Evolutionary conservation across 257 asterid genomes (phyloP).

Genomic region (Solanum verrucosum): DNA sequence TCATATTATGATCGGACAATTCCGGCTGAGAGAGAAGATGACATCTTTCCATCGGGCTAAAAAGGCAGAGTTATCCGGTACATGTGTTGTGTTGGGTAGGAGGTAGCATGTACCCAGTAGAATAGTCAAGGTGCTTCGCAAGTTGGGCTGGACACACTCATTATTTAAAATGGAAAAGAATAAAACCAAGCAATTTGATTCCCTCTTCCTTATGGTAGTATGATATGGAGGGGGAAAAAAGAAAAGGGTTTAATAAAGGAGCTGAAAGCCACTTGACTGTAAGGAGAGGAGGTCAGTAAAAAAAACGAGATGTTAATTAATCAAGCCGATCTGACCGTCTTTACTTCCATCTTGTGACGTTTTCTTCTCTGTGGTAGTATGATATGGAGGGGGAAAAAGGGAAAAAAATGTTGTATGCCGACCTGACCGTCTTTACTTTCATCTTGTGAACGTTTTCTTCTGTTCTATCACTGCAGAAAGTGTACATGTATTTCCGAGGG

Average conservation of each 20-base stretch:
- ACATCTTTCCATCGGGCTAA: neutral
- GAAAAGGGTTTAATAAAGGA: too few relatives aligned
- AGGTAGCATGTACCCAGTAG: neutral
- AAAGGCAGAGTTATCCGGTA: neutral
- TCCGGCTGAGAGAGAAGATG: neutral
- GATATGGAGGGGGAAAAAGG: too few relatives aligned
- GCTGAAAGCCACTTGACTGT: too few relatives aligned
- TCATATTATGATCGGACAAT: neutral
- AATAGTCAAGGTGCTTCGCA: neutral
- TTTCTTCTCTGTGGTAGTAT: neutral
- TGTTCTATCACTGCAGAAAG: conserved; percentile 49
- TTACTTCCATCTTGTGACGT: neutral
- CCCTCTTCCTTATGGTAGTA: neutral
- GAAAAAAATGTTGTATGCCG: neutral
- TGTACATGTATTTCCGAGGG: conserved; percentile 80
- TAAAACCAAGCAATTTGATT: neutral
- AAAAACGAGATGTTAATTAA: neutral
- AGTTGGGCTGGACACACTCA: neutral
- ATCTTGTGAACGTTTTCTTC: neutral
- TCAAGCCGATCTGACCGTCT: neutral
- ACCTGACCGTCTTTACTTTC: neutral
- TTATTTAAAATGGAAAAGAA: neutral
- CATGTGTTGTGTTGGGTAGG: neutral
- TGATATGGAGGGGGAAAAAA: neutral
- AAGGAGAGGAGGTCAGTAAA: too few relatives aligned